These are phyloP conservation scores for Aureobasidium sp. DNA, from an alignment of 2,329 filamentous ascomycete species.

Conservation along the genomic window DNA sequence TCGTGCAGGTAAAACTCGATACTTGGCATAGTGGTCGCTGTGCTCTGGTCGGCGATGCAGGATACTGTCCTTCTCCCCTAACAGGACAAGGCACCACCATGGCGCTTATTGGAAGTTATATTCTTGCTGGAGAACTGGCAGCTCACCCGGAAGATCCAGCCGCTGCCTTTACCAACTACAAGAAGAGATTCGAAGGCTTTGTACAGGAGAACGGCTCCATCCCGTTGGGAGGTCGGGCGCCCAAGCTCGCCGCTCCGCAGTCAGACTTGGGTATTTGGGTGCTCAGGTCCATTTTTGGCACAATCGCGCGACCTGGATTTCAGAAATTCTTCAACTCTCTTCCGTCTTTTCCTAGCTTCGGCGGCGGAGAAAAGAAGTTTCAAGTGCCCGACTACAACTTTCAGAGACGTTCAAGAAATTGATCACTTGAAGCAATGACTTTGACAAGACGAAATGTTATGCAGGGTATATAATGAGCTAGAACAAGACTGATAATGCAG, in stretches of 20 bases:
- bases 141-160: conserved; percentile 19
- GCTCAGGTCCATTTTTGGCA: conserved; percentile 20
- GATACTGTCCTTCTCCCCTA: conserved; percentile 31
- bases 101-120: conserved; percentile 34
- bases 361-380: neutral
- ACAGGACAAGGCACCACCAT: conserved; percentile 29
- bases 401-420: neutral
- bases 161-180: conserved; percentile 22
- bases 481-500: neutral
- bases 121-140: conserved; percentile 33
- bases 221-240: conserved; percentile 23
- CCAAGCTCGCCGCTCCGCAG: conserved; percentile 22
- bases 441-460: neutral
- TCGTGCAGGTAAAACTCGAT: conserved; percentile 34
- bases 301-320: conserved; percentile 16
- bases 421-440: neutral
- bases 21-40: conserved; percentile 30
- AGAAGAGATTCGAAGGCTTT: conserved; percentile 20
- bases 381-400: neutral
- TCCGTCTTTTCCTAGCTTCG: neutral
- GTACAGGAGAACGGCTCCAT: conserved; percentile 24
- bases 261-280: conserved; percentile 22
- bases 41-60: conserved; percentile 35
- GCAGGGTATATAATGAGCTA: neutral
- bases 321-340: conserved; percentile 5